Evolutionary conservation across 75 land plant genomes (phyloP).

Genomic region (Picea sitchensis): DNA sequence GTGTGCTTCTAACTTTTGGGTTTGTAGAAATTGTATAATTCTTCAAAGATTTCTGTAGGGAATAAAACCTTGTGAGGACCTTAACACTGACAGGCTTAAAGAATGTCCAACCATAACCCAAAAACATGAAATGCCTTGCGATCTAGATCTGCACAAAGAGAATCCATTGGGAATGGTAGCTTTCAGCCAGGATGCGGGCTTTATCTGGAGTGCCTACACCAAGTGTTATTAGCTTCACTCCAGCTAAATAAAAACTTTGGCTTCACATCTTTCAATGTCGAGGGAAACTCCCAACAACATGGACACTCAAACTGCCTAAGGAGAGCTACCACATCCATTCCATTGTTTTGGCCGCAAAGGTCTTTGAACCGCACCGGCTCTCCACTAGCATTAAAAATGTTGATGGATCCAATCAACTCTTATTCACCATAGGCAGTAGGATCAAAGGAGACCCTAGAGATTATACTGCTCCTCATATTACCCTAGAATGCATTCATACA

Average conservation of each 20-base stretch:
- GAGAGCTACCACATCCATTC: constrained; percentile 80
- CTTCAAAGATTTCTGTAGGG: no score
- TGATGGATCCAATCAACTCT: neutral
- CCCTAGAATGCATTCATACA: no score
- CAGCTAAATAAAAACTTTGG: constrained; percentile 64
- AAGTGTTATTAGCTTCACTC: constrained; percentile 64
- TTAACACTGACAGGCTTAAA: no score
- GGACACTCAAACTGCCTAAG: constrained; percentile 76
- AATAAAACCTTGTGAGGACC: no score
- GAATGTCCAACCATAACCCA: no score
- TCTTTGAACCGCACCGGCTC: constrained; percentile 58
- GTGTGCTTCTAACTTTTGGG: no score
- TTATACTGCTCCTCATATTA: neutral
- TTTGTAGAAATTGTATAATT: no score
- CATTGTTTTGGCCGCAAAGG: constrained; percentile 77
- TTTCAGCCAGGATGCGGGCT: constrained; percentile 71
- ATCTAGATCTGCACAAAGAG: constrained; percentile 77
- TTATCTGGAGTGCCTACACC: constrained; percentile 78
- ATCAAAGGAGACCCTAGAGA: neutral
- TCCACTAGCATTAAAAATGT: constrained; percentile 44
- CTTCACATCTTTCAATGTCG: constrained; percentile 51
- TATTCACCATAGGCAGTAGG: no score
- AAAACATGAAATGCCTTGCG: constrained; percentile 39
- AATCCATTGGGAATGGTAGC: constrained; percentile 77
- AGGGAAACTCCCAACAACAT: constrained; percentile 73